Conservation (phyloP, 108 stramenopile genomes). For the Cyclotella cryptica region DNA sequence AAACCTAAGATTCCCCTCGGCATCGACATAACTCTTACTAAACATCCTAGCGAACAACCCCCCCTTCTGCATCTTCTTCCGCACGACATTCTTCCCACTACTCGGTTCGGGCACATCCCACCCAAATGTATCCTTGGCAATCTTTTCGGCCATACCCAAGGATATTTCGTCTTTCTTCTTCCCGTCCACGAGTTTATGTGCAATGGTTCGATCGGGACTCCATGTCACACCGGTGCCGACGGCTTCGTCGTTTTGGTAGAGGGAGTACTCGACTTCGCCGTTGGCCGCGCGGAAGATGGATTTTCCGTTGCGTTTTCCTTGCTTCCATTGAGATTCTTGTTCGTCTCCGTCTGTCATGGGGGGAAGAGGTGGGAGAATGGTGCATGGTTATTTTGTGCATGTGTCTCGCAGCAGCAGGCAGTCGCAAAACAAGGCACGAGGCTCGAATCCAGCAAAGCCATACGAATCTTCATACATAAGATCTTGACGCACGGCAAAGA, state of each 20-base stretch:
- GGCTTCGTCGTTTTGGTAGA: conserved; percentile 27
- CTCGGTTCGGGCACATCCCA: conserved; percentile 7
- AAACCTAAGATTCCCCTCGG: conserved; percentile 36
- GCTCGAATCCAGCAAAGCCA: not conserved
- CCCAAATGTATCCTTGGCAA: conserved; percentile 22
- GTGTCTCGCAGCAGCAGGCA: too few species aligned
- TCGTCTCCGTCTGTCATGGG: conserved; percentile 24
- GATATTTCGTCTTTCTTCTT: conserved; percentile 19
- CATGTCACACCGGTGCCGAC: conserved; percentile 33
- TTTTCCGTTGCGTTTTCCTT: conserved; percentile 18
- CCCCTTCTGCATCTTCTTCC: not conserved
- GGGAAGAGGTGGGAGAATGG: not conserved
- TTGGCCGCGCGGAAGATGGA: conserved; percentile 32
- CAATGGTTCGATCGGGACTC: conserved; percentile 28
- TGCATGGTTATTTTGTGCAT: not conserved
- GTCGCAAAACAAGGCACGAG: not conserved
- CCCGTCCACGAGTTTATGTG: conserved; percentile 22
- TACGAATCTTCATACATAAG: too few species aligned
- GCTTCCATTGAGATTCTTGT: conserved; percentile 28
- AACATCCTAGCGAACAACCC: conserved; percentile 15
- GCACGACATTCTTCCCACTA: not conserved
- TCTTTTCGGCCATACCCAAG: conserved; percentile 18
- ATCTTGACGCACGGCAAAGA: too few species aligned
- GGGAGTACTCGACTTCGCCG: conserved; percentile 42
- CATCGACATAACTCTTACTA: conserved; percentile 14